Evolutionary conservation across 768 basidiomycete species (phyloP).

Genomic region (Leccinum fibrillosum): DNA sequence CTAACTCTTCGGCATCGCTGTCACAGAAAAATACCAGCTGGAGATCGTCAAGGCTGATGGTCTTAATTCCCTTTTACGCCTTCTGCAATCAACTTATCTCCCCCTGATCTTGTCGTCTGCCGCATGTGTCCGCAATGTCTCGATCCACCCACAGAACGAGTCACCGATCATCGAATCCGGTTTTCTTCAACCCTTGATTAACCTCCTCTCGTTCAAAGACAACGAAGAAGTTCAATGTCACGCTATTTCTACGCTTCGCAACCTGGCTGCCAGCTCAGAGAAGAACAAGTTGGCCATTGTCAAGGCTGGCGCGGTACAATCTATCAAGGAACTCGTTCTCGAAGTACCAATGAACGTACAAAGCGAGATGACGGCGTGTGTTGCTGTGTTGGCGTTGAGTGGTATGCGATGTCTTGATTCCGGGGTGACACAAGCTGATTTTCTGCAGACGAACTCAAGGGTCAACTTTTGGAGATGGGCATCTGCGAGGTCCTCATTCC

Average conservation of each 20-base stretch:
- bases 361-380: constrained; percentile 99
- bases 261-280: constrained; percentile 94
- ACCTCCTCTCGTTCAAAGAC: constrained; percentile 95
- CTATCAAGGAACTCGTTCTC: constrained; percentile 94
- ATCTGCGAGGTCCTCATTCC: constrained; percentile 98
- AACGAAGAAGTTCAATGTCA: constrained; percentile 99
- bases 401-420: constrained; percentile 49
- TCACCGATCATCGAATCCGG: constrained; percentile 99
- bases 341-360: constrained; percentile 96
- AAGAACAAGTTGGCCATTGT: constrained; percentile 99
- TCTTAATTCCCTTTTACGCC: constrained; percentile 84
- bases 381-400: constrained; percentile 92
- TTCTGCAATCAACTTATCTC: constrained; percentile 94
- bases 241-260: constrained; percentile 94
- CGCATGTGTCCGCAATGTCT: constrained; percentile 98
- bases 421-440: constrained; percentile 1
- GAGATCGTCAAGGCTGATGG: constrained; percentile 98
- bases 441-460: constrained; percentile 86
- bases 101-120: constrained; percentile 97
- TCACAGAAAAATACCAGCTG: constrained; percentile 92
- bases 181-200: constrained; percentile 94
- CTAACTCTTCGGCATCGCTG: constrained; percentile 4
- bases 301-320: constrained; percentile 93
- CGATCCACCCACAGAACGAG: constrained; percentile 97
- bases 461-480: constrained; percentile 95